Evolutionary conservation across 768 basidiomycete genomes (phyloP).

Genomic region (Epithele typhae): DNA sequence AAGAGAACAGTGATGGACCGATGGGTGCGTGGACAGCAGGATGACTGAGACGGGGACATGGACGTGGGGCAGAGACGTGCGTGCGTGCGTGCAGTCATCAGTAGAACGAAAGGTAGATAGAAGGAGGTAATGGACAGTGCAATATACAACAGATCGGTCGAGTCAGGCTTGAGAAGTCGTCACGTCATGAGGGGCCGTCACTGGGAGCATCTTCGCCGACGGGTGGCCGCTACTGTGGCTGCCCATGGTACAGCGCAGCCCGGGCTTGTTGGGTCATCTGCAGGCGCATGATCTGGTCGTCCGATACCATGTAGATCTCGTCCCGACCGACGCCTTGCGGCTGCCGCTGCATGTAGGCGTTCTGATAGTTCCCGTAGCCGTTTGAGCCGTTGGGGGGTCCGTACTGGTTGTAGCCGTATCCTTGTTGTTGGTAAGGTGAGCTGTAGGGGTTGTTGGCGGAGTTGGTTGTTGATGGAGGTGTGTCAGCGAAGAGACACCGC

Average conservation of each 20-base stretch:
- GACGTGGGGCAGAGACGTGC: neutral
- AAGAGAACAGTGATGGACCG: conserved; percentile 40
- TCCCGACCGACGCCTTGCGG: conserved; percentile 55
- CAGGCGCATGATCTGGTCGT: conserved; percentile 77
- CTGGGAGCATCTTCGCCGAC: neutral
- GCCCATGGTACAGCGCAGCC: conserved; percentile 4
- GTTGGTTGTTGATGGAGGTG: conserved; percentile 81
- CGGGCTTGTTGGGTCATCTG: conserved; percentile 39
- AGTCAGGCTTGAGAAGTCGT: neutral
- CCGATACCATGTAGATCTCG: conserved; percentile 88
- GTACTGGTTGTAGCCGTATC: conserved; percentile 30
- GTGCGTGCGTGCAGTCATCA: conserved; percentile 10
- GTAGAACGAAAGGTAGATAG: neutral
- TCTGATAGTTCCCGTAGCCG: conserved; percentile 30
- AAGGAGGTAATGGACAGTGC: conserved; percentile 1
- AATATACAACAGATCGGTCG: conserved; percentile 9
- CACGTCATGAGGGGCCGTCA: conserved; percentile 8
- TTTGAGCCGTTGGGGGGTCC: conserved; percentile 20
- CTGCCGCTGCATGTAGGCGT: conserved; percentile 38
- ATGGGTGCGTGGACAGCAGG: conserved; percentile 1
- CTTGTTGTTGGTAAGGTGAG: conserved; percentile 30
- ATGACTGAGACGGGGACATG: too few relatives aligned
- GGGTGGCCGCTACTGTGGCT: neutral
- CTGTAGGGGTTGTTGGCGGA: conserved; percentile 35
- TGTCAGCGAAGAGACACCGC: conserved; percentile 88